Conservation (phyloP, 1,284 basidiomycete genomes). For the Schizophyllum commune region DNA sequence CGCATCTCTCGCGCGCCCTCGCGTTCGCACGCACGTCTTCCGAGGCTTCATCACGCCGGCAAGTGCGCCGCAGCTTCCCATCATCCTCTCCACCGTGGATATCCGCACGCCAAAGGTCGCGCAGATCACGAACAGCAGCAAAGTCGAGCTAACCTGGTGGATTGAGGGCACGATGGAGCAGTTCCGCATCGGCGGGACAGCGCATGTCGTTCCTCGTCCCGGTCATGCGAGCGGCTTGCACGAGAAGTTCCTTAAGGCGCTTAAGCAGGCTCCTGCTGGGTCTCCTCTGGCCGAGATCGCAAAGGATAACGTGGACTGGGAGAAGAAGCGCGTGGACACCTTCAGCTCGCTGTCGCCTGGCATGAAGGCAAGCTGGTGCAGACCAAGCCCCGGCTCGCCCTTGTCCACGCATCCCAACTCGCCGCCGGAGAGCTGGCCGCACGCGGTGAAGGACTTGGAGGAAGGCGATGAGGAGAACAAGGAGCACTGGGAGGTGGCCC, state of each 20-base stretch:
- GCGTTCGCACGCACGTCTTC: conserved; percentile 54
- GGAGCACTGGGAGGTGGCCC: conserved; percentile 39
- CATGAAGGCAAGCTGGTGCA: conserved; percentile 61
- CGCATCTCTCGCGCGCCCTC: conserved; percentile 29
- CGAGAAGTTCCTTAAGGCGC: conserved; percentile 17
- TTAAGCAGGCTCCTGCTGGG: conserved; percentile 7
- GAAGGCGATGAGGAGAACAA: conserved; percentile 33
- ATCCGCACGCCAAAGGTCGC: conserved; percentile 51
- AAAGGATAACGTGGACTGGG: conserved; percentile 49
- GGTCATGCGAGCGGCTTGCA: conserved; percentile 19
- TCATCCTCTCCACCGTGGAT: conserved; percentile 48
- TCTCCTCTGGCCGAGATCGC: conserved; percentile 10
- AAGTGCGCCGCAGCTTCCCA: conserved; percentile 32
- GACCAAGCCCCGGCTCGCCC: conserved; percentile 36
- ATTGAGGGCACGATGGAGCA: conserved; percentile 43
- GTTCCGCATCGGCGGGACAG: conserved; percentile 46
- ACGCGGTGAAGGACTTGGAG: conserved; percentile 25
- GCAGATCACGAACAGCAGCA: conserved; percentile 37
- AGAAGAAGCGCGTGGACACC: conserved; percentile 40
- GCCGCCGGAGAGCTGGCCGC: conserved; percentile 36
- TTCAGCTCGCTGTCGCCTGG: conserved; percentile 46
- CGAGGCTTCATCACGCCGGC: conserved; percentile 42
- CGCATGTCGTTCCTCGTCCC: conserved; percentile 37
- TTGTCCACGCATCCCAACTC: not conserved
- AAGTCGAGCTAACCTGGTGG: conserved; percentile 56